Percentiles rank a stretch among this genome's conserved stretches.
Conservation (phyloP, 108 stramenopile genomes). For the Hondaea fermentalgiana region DNA sequence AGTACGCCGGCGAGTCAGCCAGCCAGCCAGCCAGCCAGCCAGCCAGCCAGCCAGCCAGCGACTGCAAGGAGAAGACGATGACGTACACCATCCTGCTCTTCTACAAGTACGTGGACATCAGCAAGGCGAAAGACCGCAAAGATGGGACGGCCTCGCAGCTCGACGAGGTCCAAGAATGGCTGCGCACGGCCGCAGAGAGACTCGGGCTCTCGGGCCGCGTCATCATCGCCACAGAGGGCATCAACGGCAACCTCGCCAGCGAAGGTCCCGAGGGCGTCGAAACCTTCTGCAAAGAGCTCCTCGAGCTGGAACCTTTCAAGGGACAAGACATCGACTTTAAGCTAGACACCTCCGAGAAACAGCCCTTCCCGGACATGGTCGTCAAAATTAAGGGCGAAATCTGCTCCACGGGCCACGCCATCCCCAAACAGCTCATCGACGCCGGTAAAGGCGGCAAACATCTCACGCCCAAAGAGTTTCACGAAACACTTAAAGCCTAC, state of each 20-base stretch:
- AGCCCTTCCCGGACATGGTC: slow-evolving; percentile 1
- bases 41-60: too few relatives aligned
- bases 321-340: slow-evolving; percentile 25
- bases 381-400: slow-evolving; percentile 4
- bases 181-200: not conserved
- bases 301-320: not conserved
- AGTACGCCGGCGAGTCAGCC: too few relatives aligned
- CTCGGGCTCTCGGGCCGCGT: slow-evolving; percentile 23
- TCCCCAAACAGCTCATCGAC: not conserved
- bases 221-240: slow-evolving; percentile 20
- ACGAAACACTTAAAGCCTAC: not conserved
- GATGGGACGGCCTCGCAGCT: not conserved
- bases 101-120: not conserved
- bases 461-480: not conserved
- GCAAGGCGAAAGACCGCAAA: not conserved
- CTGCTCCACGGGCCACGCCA: not conserved
- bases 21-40: too few relatives aligned
- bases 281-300: not conserved
- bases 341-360: not conserved
- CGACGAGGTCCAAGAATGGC: not conserved
- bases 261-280: not conserved
- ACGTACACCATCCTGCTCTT: not conserved
- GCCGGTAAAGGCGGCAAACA: not conserved
- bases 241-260: slow-evolving; percentile 31
- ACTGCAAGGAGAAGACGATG: not conserved